Base-by-base conservation (phyloP, 441 rosid genomes). In the Lepidium campestre region DNA sequence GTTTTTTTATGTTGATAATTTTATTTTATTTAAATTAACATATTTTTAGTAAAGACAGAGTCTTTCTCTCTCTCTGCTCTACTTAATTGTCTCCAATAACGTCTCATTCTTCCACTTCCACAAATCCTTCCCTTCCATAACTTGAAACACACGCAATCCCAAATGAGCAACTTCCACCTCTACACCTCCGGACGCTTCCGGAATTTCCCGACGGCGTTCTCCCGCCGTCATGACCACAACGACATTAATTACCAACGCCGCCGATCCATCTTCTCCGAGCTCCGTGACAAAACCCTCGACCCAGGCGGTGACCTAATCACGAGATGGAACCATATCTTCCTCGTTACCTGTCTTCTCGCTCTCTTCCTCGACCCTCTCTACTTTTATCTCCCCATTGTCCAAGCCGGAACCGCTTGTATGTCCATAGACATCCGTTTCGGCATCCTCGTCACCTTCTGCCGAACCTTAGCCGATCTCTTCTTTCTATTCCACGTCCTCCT, bases 311-410 rank as follows among this genome's bases (percentile, higher is more conserved):
- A 78, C 13, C 73, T 87, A 40, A 82, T 88, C 53, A 72, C 68
- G 11, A 82, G 70, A 74, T 90, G 97, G 96, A 84, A 88, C 75
- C 88, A 79, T 70, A 80, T 90, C 41, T 88, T 93, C 82, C 87
- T 93, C n/a, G 25, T 84, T n/a, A 80, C 88, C 7, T 87, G 82
- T 54, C 83, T 90, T 55, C 35, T 88, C 39, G 88, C 98, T 29
- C 83, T 90, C 41, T 90, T 90, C 76, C 79, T 93, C 48, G 96
- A 90, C 64, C 98, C 96, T 42, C 83, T 93, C 45, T 93, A 82
- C 66, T 88, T 90, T 68, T 88, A 80, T 82, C 79, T 88, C 62
- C 96, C 94, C 3, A 73, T 79, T 5, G 75, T 80, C 13, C 62
- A 76, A 7, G 73, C 65, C 12, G 82, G 74, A 29, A 71, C 80